Evolutionary conservation across 2,329 filamentous ascomycete species (phyloP).

Genomic region (Elsinoe necatrix): DNA sequence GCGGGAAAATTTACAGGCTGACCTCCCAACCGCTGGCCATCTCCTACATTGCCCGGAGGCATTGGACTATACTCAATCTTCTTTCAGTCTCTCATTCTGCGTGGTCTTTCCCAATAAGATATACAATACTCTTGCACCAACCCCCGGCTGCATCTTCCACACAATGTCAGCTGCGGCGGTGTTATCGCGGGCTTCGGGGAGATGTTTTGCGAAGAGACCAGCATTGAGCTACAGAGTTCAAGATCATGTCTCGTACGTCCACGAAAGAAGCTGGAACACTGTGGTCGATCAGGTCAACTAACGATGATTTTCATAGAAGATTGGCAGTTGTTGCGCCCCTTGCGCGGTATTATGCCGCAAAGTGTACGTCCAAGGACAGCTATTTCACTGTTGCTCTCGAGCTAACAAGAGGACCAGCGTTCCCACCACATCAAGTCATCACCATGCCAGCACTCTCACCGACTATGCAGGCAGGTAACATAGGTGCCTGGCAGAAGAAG

Average conservation of each 20-base stretch:
- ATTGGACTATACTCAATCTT: neutral
- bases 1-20: slow-evolving; percentile 9
- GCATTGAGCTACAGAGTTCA: slow-evolving; percentile 27
- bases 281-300: neutral
- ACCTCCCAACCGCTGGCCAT: slow-evolving; percentile 1
- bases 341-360: slow-evolving; percentile 59
- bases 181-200: slow-evolving; percentile 37
- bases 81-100: slow-evolving; percentile 15
- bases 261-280: neutral
- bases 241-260: slow-evolving; percentile 29
- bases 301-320: slow-evolving; percentile 27
- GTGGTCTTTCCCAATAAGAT: slow-evolving; percentile 19
- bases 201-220: slow-evolving; percentile 33
- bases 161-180: slow-evolving; percentile 48
- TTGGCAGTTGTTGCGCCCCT: slow-evolving; percentile 51
- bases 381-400: neutral
- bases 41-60: neutral
- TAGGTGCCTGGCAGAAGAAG: slow-evolving; percentile 98
- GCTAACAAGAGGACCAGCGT: slow-evolving; percentile 52
- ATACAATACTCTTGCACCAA: slow-evolving; percentile 13
- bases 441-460: slow-evolving; percentile 97
- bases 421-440: slow-evolving; percentile 88
- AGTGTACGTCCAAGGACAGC: slow-evolving; percentile 44
- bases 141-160: slow-evolving; percentile 18
- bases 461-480: slow-evolving; percentile 94